Conservation (phyloP, 805 yeast genomes). For the Kazachstania martiniae region DNA sequence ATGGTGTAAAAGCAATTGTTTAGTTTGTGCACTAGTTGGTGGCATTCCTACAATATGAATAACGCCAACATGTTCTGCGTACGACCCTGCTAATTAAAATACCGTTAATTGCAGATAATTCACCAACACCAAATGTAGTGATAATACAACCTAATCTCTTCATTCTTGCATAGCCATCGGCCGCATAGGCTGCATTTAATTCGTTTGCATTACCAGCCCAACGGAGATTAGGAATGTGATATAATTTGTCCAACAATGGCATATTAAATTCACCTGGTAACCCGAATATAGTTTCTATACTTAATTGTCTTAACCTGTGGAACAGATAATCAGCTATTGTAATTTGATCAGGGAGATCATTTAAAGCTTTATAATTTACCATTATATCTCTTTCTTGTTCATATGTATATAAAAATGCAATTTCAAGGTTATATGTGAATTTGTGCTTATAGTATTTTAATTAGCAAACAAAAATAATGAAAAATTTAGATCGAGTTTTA, state of each 20-base stretch:
- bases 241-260: conserved; percentile 54
- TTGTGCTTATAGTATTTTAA: no score
- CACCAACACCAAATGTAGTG: conserved; percentile 83
- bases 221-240: conserved; percentile 37
- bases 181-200: conserved; percentile 81
- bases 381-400: no score
- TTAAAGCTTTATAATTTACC: conserved; percentile 5
- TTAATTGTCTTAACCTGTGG: conserved; percentile 41
- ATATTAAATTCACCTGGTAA: conserved; percentile 69
- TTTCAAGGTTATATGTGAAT: no score
- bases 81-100: conserved; percentile 74
- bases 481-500: no score
- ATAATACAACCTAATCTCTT: conserved; percentile 29
- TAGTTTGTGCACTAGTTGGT: conserved; percentile 27
- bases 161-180: conserved; percentile 73
- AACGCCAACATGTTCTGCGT: conserved; percentile 71
- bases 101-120: conserved; percentile 76
- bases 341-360: conserved; percentile 16
- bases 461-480: no score
- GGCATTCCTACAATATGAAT: conserved; percentile 82
- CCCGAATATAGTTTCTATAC: conserved; percentile 53
- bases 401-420: no score
- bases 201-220: conserved; percentile 88
- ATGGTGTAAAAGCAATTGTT: conserved; percentile 57
- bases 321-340: conserved; percentile 59